A percentile compares a stretch with the other conserved stretches of the same genome.
These are phyloP conservation scores for Xylariaceae sp. DNA, from an alignment of 2,329 filamentous ascomycete species.

Conservation along the genomic window DNA sequence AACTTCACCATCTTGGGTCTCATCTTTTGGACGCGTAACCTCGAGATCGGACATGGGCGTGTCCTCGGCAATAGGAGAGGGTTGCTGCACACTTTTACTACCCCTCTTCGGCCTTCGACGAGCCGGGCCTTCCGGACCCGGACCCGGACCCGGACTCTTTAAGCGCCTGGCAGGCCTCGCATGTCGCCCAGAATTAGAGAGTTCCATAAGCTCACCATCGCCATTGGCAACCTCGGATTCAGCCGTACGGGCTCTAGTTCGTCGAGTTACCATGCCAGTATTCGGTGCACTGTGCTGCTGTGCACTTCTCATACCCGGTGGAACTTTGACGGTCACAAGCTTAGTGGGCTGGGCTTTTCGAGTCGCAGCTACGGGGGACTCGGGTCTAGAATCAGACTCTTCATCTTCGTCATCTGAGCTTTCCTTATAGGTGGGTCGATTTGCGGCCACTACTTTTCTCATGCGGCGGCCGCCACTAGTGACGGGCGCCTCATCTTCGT, in stretches of 20 bases:
- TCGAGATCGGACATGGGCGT: slow-evolving; percentile 1
- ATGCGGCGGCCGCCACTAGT: slow-evolving; percentile 40
- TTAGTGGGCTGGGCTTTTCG: slow-evolving; percentile 31
- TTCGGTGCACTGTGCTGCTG: slow-evolving; percentile 17
- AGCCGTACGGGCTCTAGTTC: slow-evolving; percentile 51
- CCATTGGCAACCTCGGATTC: slow-evolving; percentile 48
- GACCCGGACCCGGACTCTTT: slow-evolving; percentile 49
- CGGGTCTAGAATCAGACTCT: slow-evolving; percentile 34
- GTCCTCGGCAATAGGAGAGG: slow-evolving; percentile 45
- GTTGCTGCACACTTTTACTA: slow-evolving; percentile 46
- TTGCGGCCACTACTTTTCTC: slow-evolving; percentile 40
- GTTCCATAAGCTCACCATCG: slow-evolving; percentile 51
- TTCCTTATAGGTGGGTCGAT: slow-evolving; percentile 40
- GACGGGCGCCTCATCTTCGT: slow-evolving; percentile 33
- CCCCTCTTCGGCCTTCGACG: slow-evolving; percentile 45
- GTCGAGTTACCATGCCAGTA: slow-evolving; percentile 34
- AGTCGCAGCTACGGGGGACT: slow-evolving; percentile 34
- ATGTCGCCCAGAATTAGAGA: slow-evolving; percentile 58
- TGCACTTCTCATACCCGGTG: slow-evolving; percentile 25
- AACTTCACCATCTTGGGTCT: neutral
- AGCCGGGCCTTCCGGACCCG: slow-evolving; percentile 48
- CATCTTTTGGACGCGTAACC: neutral
- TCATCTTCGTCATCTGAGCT: slow-evolving; percentile 8
- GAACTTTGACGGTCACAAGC: slow-evolving; percentile 43
- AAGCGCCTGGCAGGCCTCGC: slow-evolving; percentile 45